phyloP scores from a whole-genome alignment of 148 eudicot species.

The Agrostemma githago region DNA sequence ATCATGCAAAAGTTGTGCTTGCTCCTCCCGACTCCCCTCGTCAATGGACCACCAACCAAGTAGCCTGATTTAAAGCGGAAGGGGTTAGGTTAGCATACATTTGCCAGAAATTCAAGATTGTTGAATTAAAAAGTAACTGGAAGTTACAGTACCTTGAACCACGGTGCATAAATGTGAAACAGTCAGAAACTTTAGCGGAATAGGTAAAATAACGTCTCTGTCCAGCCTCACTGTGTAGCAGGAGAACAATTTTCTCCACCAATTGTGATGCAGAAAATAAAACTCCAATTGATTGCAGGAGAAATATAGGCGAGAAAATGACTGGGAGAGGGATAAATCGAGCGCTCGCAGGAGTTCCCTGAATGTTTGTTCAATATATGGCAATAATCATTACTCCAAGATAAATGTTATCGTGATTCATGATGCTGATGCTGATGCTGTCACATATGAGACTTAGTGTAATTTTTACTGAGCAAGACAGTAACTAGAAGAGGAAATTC shows the following conservation, averaged over 20 bases:
- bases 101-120: neutral
- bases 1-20: constrained; percentile 66
- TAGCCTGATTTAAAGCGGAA: constrained; percentile 40
- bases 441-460: neutral
- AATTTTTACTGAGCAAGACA: neutral
- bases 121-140: neutral
- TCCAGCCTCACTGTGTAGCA: constrained; percentile 49
- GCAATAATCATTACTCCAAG: too few relatives aligned
- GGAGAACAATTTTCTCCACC: constrained; percentile 61
- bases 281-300: constrained; percentile 74
- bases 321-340: constrained; percentile 57
- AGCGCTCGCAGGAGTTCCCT: constrained; percentile 82
- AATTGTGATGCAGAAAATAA: constrained; percentile 58
- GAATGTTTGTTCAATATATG: constrained; percentile 19
- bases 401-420: neutral
- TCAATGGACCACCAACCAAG: constrained; percentile 99
- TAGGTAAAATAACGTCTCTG: constrained; percentile 52
- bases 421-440: too few relatives aligned
- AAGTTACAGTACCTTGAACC: constrained; percentile 67
- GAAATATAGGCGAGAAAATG: constrained; percentile 76
- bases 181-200: constrained; percentile 63
- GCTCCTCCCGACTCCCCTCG: constrained; percentile 96
- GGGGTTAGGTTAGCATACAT: neutral
- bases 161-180: constrained; percentile 76
- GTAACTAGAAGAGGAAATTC: neutral